Evolutionary conservation across 768 basidiomycete genomes (phyloP).

Genomic region (Boletus coccyginus): DNA sequence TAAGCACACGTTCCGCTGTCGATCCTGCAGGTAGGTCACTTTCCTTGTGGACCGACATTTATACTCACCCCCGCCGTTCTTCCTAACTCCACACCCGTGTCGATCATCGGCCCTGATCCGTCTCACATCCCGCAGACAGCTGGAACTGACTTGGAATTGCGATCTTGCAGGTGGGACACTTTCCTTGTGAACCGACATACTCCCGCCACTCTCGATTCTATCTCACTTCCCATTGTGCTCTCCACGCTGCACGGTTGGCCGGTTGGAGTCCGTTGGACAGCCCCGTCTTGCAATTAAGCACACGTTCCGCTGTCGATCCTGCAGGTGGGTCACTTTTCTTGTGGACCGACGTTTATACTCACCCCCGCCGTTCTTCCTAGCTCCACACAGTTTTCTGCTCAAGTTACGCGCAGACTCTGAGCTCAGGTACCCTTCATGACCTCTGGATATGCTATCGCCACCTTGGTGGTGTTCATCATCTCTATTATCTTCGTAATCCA

Average conservation of each 20-base stretch:
- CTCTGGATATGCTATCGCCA: constrained; percentile 44
- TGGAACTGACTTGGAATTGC: no score
- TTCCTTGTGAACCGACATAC: no score
- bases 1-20: neutral
- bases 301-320: neutral
- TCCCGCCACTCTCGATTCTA: no score
- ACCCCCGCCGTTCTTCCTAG: neutral
- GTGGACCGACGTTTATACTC: neutral
- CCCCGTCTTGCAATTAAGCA: neutral
- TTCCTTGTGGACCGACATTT: neutral
- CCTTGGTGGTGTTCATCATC: constrained; percentile 49
- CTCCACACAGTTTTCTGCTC: neutral
- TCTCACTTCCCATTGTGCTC: no score
- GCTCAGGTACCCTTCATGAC: constrained; percentile 35
- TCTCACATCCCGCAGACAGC: no score
- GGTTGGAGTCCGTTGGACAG: no score
- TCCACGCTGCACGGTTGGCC: no score
- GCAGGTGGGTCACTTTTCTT: no score
- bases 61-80: neutral
- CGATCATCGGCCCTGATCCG: no score
- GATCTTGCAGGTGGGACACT: no score
- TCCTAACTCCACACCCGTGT: neutral
- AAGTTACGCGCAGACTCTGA: neutral
- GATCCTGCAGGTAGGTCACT: neutral
- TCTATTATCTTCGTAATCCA: constrained; percentile 52